Evolutionary conservation across 2,329 filamentous ascomycete genomes (phyloP).

Genomic region (Colletotrichum horii): DNA sequence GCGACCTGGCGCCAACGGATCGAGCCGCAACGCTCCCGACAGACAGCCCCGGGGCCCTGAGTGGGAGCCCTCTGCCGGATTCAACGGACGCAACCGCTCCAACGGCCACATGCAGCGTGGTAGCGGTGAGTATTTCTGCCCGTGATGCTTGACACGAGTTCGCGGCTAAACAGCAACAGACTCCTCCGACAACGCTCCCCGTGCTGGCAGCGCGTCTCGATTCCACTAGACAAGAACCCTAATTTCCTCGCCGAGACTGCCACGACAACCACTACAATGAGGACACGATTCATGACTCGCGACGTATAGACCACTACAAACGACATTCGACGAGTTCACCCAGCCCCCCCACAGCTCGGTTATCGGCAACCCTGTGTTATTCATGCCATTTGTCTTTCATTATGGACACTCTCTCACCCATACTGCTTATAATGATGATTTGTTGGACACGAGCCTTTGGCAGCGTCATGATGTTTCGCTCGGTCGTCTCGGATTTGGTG

Average conservation of each 20-base stretch:
- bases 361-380: constrained; percentile 21
- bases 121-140: constrained; percentile 55
- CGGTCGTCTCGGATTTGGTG: constrained; percentile 34
- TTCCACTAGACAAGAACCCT: constrained; percentile 22
- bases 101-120: constrained; percentile 68
- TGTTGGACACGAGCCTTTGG: constrained; percentile 24
- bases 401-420: constrained; percentile 27
- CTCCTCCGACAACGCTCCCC: constrained; percentile 48
- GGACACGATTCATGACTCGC: constrained; percentile 25
- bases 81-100: constrained; percentile 56
- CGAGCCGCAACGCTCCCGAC: constrained; percentile 55
- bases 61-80: constrained; percentile 62
- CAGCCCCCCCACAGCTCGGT: constrained; percentile 7
- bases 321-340: constrained; percentile 22
- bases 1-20: constrained; percentile 56
- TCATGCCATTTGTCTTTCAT: constrained; percentile 21
- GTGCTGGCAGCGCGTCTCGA: constrained; percentile 33
- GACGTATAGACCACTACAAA: constrained; percentile 41
- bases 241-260: constrained; percentile 15
- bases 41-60: constrained; percentile 69
- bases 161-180: constrained; percentile 31
- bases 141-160: background rate
- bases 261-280: constrained; percentile 16
- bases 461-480: constrained; percentile 23
- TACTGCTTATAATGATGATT: constrained; percentile 43